phyloP scores from a whole-genome alignment of 495 filamentous ascomycete genomes.

The Pseudoneurospora amorphoporcata region DNA sequence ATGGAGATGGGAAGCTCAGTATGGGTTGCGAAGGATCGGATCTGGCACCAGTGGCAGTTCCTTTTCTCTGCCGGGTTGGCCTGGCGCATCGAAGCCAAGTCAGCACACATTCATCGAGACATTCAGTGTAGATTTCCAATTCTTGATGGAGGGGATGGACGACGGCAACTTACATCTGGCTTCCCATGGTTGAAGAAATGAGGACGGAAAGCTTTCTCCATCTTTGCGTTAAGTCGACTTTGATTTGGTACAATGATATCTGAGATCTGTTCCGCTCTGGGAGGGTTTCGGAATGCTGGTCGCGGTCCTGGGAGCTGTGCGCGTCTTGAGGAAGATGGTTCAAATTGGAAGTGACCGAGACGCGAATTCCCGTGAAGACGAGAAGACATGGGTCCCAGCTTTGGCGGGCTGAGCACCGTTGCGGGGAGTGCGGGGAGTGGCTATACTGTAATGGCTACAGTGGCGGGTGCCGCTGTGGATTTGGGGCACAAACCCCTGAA shows the following conservation, averaged over 20 bases:
- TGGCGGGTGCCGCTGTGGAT: neutral
- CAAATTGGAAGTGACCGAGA: neutral
- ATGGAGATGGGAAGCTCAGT: conserved; percentile 33
- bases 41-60: conserved; percentile 42
- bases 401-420: neutral
- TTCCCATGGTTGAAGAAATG: conserved; percentile 36
- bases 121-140: neutral
- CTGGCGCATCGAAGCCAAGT: neutral
- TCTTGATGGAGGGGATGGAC: neutral
- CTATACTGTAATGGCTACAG: neutral
- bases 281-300: neutral
- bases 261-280: neutral
- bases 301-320: neutral
- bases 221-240: conserved; percentile 1
- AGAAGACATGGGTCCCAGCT: neutral
- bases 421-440: neutral
- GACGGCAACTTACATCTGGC: conserved; percentile 18
- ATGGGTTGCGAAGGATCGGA: conserved; percentile 35
- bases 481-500: neutral
- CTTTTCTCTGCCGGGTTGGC: conserved; percentile 19
- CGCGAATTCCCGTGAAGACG: neutral
- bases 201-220: conserved; percentile 26
- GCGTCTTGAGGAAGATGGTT: neutral
- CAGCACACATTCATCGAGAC: neutral
- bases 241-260: neutral